Base-by-base conservation (phyloP, 2,329 filamentous ascomycete species). In the Penicillium sp. region DNA sequence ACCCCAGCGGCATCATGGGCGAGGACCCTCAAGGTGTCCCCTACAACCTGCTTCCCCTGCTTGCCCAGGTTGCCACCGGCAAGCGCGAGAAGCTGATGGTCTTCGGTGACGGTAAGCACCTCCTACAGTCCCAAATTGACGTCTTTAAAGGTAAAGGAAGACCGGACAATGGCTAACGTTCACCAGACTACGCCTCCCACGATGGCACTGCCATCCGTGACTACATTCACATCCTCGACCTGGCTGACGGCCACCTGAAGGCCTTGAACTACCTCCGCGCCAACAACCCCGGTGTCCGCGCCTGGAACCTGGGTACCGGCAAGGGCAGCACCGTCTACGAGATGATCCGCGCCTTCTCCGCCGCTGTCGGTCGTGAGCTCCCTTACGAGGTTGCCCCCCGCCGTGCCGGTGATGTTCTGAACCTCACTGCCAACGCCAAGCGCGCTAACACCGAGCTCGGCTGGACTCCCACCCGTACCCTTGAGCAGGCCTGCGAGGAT, bases 21-120 rank as follows among this genome's bases (percentile, higher is more conserved):
- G 94, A 99, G 79, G 94, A 99, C 75, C 94, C 94, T 39, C 88
- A 96, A 72, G 94, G 94, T 53, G 85, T 97, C 18, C 94, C 94
- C 1, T 97, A 91, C 82, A 99, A 99, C 79, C 82, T 99, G 58
- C 85, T 99, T 36, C 94, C 94, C 15, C 81, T 99, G 54, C 84
- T 99, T 20, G 94, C 93, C 49, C 92, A 97, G 79, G 94, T 99
- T 37, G 94, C 94, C 12, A 95, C 94, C 24, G 94, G 94, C 64
- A 91, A 97, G 71, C 85, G 93, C 60, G 90, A 96, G 68, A 97
- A 97, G 81, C 82, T 99, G 45, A 78, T 96, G 53, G 91, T 99
- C 9, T 99, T 96, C 70, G 94, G 94, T 57, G 88, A 96, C 62
- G 91, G 90, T 94, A 76, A 73, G 85, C 70, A n/a, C 20, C 44